Evolutionary conservation across 495 filamentous ascomycete genomes (phyloP).

Genomic region (Neurospora sp.): DNA sequence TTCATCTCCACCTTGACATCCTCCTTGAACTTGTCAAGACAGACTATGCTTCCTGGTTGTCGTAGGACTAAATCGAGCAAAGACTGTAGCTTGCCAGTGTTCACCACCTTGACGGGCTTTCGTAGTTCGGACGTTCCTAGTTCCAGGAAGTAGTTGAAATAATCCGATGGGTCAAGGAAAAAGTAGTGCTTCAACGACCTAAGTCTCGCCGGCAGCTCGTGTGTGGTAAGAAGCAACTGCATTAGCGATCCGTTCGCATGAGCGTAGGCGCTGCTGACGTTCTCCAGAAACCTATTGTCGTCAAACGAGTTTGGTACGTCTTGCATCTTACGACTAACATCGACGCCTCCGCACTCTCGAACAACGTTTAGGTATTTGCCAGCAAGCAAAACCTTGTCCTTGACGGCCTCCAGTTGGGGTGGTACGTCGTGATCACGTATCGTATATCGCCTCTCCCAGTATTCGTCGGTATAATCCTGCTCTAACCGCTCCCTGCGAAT

Average conservation of each 20-base stretch:
- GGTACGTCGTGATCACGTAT: constrained; percentile 85
- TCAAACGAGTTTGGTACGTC: constrained; percentile 89
- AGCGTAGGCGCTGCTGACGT: constrained; percentile 89
- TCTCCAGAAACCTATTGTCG: constrained; percentile 81
- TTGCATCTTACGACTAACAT: constrained; percentile 77
- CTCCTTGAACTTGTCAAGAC: constrained; percentile 92
- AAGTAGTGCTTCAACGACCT: constrained; percentile 96
- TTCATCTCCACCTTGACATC: constrained; percentile 97
- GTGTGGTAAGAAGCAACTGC: constrained; percentile 81
- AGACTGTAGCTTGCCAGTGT: constrained; percentile 85
- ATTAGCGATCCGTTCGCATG: constrained; percentile 93
- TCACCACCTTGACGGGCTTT: constrained; percentile 79
- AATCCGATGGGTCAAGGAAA: constrained; percentile 94
- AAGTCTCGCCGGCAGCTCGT: constrained; percentile 75
- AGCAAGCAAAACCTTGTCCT: constrained; percentile 86
- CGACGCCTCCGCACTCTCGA: constrained; percentile 90
- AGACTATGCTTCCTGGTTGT: constrained; percentile 88
- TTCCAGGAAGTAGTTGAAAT: constrained; percentile 95
- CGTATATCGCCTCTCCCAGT: constrained; percentile 97
- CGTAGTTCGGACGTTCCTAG: constrained; percentile 76
- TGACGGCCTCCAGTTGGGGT: constrained; percentile 83
- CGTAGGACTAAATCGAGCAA: constrained; percentile 88
- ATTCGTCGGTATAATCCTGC: constrained; percentile 96
- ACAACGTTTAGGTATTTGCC: constrained; percentile 98
- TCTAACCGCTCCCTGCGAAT: constrained; percentile 85